Evolutionary conservation across 2,329 filamentous ascomycete genomes (phyloP).

Genomic region (Microdochium trichocladiopsis): DNA sequence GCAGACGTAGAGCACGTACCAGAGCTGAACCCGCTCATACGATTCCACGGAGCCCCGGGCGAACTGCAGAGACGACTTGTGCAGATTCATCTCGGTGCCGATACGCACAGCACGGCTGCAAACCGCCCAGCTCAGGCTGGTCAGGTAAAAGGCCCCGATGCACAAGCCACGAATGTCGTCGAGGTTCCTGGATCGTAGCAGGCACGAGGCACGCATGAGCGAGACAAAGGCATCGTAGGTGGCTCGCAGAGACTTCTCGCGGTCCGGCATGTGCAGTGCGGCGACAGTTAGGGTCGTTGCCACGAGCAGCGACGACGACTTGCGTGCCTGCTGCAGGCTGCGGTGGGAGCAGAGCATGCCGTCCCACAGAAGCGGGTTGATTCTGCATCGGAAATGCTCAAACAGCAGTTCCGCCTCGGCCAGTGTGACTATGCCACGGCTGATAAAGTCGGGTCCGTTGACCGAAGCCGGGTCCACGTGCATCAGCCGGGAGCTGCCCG

Average conservation of each 20-base stretch:
- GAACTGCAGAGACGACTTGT: constrained; percentile 25
- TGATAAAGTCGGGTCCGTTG: constrained; percentile 10
- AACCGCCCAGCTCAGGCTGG: constrained; percentile 29
- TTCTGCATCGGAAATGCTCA: constrained; percentile 9
- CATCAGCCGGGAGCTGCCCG: constrained; percentile 8
- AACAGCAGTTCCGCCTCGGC: constrained; percentile 12
- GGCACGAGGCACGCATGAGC: constrained; percentile 8
- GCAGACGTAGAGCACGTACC: constrained; percentile 26
- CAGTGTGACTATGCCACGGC: constrained; percentile 7
- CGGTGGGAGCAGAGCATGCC: constrained; percentile 10
- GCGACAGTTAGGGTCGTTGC: constrained; percentile 11
- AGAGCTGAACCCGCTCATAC: constrained; percentile 26
- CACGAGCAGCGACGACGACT: constrained; percentile 12
- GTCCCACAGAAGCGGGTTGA: constrained; percentile 12
- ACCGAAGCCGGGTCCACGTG: constrained; percentile 9
- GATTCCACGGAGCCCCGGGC: constrained; percentile 22
- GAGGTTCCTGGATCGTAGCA: constrained; percentile 24
- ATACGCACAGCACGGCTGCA: constrained; percentile 28
- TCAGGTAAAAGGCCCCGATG: constrained; percentile 29
- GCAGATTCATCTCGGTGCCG: constrained; percentile 29
- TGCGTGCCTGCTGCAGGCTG: constrained; percentile 7
- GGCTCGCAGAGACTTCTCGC: constrained; percentile 6
- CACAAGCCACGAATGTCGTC: constrained; percentile 28
- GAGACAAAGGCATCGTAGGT: constrained; percentile 10
- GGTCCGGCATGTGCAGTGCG: constrained; percentile 10